These are phyloP conservation scores for Nepenthes alata DNA, from an alignment of 179 eudicot genomes.

Conservation along the genomic window DNA sequence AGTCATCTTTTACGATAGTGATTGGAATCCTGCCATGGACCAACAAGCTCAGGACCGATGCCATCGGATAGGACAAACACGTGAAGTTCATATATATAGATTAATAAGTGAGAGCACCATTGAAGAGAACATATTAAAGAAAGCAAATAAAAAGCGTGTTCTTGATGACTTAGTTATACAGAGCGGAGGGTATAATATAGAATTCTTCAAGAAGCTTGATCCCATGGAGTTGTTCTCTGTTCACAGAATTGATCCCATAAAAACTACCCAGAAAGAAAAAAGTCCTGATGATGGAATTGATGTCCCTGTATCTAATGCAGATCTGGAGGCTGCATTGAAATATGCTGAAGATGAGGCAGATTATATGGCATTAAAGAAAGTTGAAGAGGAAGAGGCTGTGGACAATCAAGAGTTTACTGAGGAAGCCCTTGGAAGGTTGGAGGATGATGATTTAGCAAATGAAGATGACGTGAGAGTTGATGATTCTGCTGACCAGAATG, in stretches of 20 bases:
- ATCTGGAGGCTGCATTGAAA: slow-evolving; percentile 96
- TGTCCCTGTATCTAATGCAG: slow-evolving; percentile 60
- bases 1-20: slow-evolving; percentile 98
- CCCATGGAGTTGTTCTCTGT: slow-evolving; percentile 95
- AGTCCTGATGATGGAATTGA: slow-evolving; percentile 25
- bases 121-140: slow-evolving; percentile 90
- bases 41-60: slow-evolving; percentile 99
- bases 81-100: slow-evolving; percentile 94
- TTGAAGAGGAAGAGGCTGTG: slow-evolving; percentile 98
- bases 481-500: slow-evolving; percentile 39
- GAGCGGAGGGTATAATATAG: slow-evolving; percentile 97
- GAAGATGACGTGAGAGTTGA: slow-evolving; percentile 61
- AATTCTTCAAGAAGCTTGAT: slow-evolving; percentile 93
- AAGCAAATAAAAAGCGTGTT: slow-evolving; percentile 98
- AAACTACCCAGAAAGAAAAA: slow-evolving; percentile 42
- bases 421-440: slow-evolving; percentile 67
- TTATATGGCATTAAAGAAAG: slow-evolving; percentile 95
- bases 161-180: slow-evolving; percentile 97
- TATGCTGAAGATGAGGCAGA: slow-evolving; percentile 98
- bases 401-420: slow-evolving; percentile 96
- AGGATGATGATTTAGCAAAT: slow-evolving; percentile 80
- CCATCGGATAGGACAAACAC: slow-evolving; percentile 98
- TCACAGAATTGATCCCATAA: slow-evolving; percentile 37
- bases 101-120: slow-evolving; percentile 89
- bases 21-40: slow-evolving; percentile 99